Evolutionary conservation across 345 rosid genomes (phyloP).

Genomic region (Conringia planisiliqua): DNA sequence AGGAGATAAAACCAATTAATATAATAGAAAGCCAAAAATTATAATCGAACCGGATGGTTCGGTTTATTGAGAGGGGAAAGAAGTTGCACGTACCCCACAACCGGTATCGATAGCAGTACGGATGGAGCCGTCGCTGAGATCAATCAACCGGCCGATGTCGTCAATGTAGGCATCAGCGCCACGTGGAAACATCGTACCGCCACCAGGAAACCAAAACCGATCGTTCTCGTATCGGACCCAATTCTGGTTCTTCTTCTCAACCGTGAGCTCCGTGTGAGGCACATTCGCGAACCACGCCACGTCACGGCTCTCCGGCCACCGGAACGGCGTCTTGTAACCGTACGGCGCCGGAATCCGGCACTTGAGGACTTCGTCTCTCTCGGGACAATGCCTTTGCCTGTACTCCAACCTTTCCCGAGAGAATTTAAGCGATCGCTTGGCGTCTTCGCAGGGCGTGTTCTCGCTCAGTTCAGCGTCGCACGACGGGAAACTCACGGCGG

Average conservation of each 20-base stretch:
- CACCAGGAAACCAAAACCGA: slow-evolving; percentile 83
- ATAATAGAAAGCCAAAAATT: neutral
- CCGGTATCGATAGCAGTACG: slow-evolving; percentile 96
- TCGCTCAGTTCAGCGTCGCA: slow-evolving; percentile 51
- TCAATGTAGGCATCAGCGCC: slow-evolving; percentile 89
- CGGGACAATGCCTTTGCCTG: slow-evolving; percentile 69
- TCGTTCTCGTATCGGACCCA: slow-evolving; percentile 74
- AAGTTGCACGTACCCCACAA: slow-evolving; percentile 72
- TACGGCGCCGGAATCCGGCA: slow-evolving; percentile 80
- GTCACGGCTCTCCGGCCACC: slow-evolving; percentile 90
- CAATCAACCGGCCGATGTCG: slow-evolving; percentile 68
- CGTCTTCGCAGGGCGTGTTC: slow-evolving; percentile 81
- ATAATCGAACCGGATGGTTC: neutral
- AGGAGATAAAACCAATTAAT: neutral
- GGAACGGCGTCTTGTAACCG: slow-evolving; percentile 71
- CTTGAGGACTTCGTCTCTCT: slow-evolving; percentile 40
- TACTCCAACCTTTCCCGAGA: slow-evolving; percentile 52
- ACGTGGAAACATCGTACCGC: slow-evolving; percentile 91
- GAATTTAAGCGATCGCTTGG: slow-evolving; percentile 53
- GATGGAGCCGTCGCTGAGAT: slow-evolving; percentile 77
- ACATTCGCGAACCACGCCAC: slow-evolving; percentile 85
- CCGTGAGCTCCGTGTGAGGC: slow-evolving; percentile 80
- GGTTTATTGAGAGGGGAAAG: neutral
- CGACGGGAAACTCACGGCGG: slow-evolving; percentile 47
- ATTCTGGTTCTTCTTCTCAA: slow-evolving; percentile 88